A percentile compares a stretch with the other conserved stretches of the same genome.
Evolutionary conservation across 2,329 filamentous ascomycete genomes (phyloP).

Genomic region (Colletotrichum cereale): DNA sequence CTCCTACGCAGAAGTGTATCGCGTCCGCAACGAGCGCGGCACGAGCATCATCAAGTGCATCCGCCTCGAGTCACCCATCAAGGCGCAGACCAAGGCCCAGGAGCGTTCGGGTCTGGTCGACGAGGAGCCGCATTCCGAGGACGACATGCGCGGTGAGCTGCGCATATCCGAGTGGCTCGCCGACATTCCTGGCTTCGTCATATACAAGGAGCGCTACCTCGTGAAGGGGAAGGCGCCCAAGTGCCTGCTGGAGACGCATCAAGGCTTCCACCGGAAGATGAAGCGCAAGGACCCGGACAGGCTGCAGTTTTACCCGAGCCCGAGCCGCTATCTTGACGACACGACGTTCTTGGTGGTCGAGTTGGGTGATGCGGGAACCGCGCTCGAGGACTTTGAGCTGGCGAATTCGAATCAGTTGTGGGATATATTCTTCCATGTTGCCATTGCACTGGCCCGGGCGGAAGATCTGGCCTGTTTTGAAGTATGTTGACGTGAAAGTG

Average conservation of each 20-base stretch:
- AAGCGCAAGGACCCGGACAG: slow-evolving; percentile 68
- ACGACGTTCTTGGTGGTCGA: slow-evolving; percentile 73
- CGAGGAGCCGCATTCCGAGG: slow-evolving; percentile 68
- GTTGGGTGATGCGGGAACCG: slow-evolving; percentile 71
- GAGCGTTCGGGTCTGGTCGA: slow-evolving; percentile 67
- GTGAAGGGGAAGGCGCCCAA: slow-evolving; percentile 68
- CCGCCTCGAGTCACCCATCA: slow-evolving; percentile 69
- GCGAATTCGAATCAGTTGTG: slow-evolving; percentile 65
- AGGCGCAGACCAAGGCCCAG: slow-evolving; percentile 68
- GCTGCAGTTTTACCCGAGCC: slow-evolving; percentile 72
- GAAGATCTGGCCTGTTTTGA: slow-evolving; percentile 72
- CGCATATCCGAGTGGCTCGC: slow-evolving; percentile 74
- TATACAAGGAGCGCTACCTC: slow-evolving; percentile 74
- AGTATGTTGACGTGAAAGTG: slow-evolving; percentile 52
- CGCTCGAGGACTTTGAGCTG: slow-evolving; percentile 70
- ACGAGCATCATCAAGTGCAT: slow-evolving; percentile 76
- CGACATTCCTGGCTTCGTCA: slow-evolving; percentile 73
- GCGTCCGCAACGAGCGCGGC: slow-evolving; percentile 68
- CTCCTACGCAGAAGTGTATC: slow-evolving; percentile 75
- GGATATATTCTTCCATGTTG: slow-evolving; percentile 73
- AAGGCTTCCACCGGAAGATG: slow-evolving; percentile 65
- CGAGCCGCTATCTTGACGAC: slow-evolving; percentile 68
- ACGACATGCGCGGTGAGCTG: slow-evolving; percentile 69
- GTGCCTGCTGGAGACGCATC: slow-evolving; percentile 70
- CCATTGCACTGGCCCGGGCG: slow-evolving; percentile 70